Evolutionary conservation across 1,284 basidiomycete genomes (phyloP).

Genomic region (Tylopilus sp.): DNA sequence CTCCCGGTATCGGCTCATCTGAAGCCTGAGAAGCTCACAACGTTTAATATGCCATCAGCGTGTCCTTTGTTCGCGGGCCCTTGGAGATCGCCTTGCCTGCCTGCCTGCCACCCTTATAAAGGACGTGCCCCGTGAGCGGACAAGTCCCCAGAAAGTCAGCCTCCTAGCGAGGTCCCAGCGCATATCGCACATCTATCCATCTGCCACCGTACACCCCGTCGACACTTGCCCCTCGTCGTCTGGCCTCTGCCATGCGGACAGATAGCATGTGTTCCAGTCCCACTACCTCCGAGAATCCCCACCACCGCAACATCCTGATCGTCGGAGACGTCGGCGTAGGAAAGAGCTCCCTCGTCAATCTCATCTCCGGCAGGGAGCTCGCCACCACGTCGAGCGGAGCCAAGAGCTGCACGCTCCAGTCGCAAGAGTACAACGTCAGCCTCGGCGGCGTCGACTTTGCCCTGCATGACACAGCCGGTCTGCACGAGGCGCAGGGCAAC

Average conservation of each 20-base stretch:
- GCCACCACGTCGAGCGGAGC: constrained; percentile 27
- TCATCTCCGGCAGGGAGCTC: constrained; percentile 22
- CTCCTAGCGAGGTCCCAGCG: constrained; percentile 3
- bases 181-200: not conserved
- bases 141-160: constrained; percentile 1
- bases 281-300: constrained; percentile 8
- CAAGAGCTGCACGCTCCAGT: constrained; percentile 25
- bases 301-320: constrained; percentile 29
- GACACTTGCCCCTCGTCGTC: not conserved
- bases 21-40: constrained; percentile 14
- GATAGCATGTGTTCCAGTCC: constrained; percentile 19
- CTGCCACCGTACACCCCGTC: constrained; percentile 2
- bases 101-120: constrained; percentile 17
- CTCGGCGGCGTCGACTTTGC: constrained; percentile 20
- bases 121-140: not conserved
- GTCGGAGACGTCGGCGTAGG: constrained; percentile 33
- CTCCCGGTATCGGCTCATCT: constrained; percentile 1
- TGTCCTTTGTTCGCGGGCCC: constrained; percentile 12
- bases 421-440: constrained; percentile 12
- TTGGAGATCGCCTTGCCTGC: not conserved
- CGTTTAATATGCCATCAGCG: constrained; percentile 1
- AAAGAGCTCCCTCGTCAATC: constrained; percentile 35
- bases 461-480: constrained; percentile 42
- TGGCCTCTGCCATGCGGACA: constrained; percentile 16
- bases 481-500: constrained; percentile 36